A percentile compares a stretch with the other conserved stretches of the same genome.
Conservation (phyloP, 352 stramenopile species). For the Globisporangium cederbergense region DNA sequence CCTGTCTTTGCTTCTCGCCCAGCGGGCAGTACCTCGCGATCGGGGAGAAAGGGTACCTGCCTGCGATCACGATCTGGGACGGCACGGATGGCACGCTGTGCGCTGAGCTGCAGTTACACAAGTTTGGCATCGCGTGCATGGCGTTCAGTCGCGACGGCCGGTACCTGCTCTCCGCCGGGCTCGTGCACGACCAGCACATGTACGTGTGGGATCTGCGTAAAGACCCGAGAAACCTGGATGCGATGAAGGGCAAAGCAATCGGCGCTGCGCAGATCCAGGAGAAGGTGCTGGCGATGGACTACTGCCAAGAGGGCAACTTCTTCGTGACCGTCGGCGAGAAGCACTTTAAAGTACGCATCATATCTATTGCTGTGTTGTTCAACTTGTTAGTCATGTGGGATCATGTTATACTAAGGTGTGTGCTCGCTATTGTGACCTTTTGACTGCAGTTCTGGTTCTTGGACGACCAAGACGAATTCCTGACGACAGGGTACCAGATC, state of each 20-base stretch:
- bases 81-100: slow-evolving; percentile 68
- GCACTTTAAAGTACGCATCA: slow-evolving; percentile 58
- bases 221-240: slow-evolving; percentile 7
- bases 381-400: neutral
- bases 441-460: slow-evolving; percentile 69
- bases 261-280: slow-evolving; percentile 53
- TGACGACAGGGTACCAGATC: slow-evolving; percentile 49
- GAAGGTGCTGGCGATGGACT: slow-evolving; percentile 74
- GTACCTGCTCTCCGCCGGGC: slow-evolving; percentile 63
- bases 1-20: slow-evolving; percentile 78
- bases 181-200: slow-evolving; percentile 82
- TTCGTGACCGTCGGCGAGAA: slow-evolving; percentile 83
- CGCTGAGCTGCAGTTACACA: slow-evolving; percentile 78
- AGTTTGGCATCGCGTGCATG: slow-evolving; percentile 80
- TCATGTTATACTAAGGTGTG: neutral
- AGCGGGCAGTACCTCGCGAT: slow-evolving; percentile 84
- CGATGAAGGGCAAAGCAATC: slow-evolving; percentile 33
- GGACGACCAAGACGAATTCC: slow-evolving; percentile 43
- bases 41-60: slow-evolving; percentile 82
- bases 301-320: slow-evolving; percentile 61
- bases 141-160: slow-evolving; percentile 65
- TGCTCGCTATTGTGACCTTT: neutral
- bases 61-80: slow-evolving; percentile 87
- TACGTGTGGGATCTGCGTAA: slow-evolving; percentile 65
- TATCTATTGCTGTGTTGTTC: neutral